Evolutionary conservation across 2,329 filamentous ascomycete genomes (phyloP).

Genomic region (Trichoderma harzianum): DNA sequence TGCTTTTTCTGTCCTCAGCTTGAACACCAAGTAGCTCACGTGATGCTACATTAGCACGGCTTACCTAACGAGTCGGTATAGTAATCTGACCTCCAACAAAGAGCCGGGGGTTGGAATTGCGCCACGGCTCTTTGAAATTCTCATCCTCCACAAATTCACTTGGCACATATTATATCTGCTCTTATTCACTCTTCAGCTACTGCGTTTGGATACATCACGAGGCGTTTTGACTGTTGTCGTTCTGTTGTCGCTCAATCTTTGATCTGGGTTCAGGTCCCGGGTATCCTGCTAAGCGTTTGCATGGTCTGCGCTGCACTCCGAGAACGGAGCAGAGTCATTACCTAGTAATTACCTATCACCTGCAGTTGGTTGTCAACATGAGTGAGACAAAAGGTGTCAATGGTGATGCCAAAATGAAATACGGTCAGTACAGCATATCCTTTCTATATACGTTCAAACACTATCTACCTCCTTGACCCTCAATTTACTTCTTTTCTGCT

Average conservation of each 20-base stretch:
- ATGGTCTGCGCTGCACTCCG: not conserved
- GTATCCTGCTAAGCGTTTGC: not conserved
- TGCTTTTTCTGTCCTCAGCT: too few relatives aligned
- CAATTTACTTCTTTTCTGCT: not conserved
- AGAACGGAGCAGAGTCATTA: conserved; percentile 3
- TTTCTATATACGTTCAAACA: not conserved
- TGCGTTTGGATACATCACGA: not conserved
- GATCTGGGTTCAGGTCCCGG: not conserved
- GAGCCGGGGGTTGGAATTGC: conserved; percentile 1
- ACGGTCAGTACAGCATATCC: conserved; percentile 29
- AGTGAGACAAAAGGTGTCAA: conserved; percentile 23
- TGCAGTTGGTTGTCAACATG: conserved; percentile 21
- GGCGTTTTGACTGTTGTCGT: not conserved
- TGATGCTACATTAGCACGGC: not conserved
- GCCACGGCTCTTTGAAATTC: not conserved
- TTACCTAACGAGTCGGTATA: not conserved
- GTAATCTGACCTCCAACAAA: not conserved
- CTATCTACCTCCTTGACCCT: not conserved
- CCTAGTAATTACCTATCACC: not conserved
- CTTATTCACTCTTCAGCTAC: not conserved
- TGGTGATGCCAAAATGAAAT: conserved; percentile 24
- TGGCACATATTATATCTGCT: not conserved
- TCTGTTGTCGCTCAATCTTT: not conserved
- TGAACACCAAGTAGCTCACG: conserved; percentile 1
- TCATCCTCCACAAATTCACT: conserved; percentile 7